Evolutionary conservation across 495 filamentous ascomycete genomes (phyloP), one percentile per base, ranked within the genome.

Genomic region (Lentithecium fluviatile): DNA sequence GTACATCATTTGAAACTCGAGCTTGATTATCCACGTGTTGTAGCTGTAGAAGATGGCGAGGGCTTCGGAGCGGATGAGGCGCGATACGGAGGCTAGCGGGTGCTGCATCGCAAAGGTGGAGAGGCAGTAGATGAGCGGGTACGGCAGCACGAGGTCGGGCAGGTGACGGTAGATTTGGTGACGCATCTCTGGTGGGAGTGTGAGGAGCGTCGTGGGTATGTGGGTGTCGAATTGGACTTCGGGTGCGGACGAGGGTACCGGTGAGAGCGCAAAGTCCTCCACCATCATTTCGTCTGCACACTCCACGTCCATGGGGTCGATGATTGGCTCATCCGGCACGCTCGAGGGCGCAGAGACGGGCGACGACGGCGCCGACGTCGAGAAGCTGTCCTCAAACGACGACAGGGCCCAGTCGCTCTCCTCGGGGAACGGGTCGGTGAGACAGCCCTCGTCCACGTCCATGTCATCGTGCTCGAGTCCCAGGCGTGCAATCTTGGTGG

Each of bases 111-210:
- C 52, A 36, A 68, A 68, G 49, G 60, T 68, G 29, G 60, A 64
- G 51, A 68, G 65, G 56, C 65, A 68, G 65, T 68, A 68, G 34
- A 68, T 68, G 45, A 68, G 65, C 23, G 65, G 65, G 24, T 59
- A 42, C 8, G 60, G 52, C 24, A 55, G 55, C 37, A 68, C 56
- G 25, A 68, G 52, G 60, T 64, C 60, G 45, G 60, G 60, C 36
- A 68, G 56, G 40, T 43, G 13, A 13, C 40, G 57, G 60, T 64
- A 68, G 50, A 68, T 64, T 37, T 68, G 60, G 60, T 57, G 51
- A 15, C 65, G 60, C n/a, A 68, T 32, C 43, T 68, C 65, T 6
- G 65, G 65, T 1, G 65, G 65, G 13, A 68, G 65, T 26, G 56
- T 60, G 45, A 47, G 43, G 49, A 68, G 36, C 25, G 52, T 57